phyloP scores from a whole-genome alignment of 1,284 basidiomycete species.

The Ceratobasidium sp. region DNA sequence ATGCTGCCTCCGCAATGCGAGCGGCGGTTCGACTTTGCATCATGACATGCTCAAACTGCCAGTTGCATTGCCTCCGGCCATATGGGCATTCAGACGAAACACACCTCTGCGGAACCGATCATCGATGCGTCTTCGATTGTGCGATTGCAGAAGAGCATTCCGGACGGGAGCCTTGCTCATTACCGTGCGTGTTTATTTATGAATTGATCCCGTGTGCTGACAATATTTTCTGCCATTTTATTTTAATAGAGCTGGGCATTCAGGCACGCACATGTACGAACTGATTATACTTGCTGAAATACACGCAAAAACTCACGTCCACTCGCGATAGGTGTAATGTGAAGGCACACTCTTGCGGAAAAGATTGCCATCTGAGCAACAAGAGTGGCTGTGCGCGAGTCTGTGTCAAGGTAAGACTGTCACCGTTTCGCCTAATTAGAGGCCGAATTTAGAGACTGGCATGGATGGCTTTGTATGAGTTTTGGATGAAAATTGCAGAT shows the following conservation, averaged over 20 bases:
- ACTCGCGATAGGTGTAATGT: constrained; percentile 62
- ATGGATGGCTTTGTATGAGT: too few species aligned
- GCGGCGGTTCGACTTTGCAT: constrained; percentile 66
- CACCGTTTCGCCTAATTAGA: too few species aligned
- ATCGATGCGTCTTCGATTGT: constrained; percentile 62
- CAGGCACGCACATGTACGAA: neutral
- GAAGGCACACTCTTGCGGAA: constrained; percentile 67
- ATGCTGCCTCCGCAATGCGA: constrained; percentile 61
- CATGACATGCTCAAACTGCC: constrained; percentile 64
- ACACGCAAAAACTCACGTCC: too few species aligned
- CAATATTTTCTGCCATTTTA: too few species aligned
- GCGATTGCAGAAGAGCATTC: constrained; percentile 61
- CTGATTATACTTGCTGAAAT: constrained; percentile 14
- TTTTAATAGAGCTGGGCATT: too few species aligned
- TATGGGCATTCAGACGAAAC: constrained; percentile 60
- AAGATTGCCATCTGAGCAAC: constrained; percentile 62
- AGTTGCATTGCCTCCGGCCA: constrained; percentile 64
- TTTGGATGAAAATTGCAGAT: too few species aligned
- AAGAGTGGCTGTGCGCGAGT: constrained; percentile 65
- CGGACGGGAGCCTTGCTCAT: neutral
- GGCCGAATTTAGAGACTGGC: too few species aligned
- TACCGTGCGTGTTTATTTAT: too few species aligned
- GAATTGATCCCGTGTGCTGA: too few species aligned
- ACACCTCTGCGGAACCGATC: constrained; percentile 66
- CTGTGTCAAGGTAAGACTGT: constrained; percentile 66